Evolutionary conservation across 306 rosid genomes (phyloP).

Genomic region (Malus orientalis): DNA sequence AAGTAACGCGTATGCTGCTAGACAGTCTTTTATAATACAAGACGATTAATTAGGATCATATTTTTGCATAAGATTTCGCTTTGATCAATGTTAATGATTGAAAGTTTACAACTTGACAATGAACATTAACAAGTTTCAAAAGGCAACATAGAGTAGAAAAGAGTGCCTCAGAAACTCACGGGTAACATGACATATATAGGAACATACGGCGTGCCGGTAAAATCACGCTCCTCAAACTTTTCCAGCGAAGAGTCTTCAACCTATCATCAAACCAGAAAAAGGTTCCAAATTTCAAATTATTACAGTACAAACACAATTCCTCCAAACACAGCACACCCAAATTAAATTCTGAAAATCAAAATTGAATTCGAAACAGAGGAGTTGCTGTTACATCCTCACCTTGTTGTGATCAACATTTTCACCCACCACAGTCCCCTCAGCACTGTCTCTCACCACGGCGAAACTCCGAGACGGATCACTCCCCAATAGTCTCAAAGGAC

Average conservation of each 20-base stretch:
- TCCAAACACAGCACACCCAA: neutral
- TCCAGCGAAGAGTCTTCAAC: conserved; percentile 2
- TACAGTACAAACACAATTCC: neutral
- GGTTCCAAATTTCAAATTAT: neutral
- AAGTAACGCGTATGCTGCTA: no score
- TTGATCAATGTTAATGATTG: neutral
- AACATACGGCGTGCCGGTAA: conserved; percentile 62
- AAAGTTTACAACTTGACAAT: neutral
- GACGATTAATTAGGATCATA: neutral
- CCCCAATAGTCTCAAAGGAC: conserved; percentile 3
- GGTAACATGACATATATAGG: conserved; percentile 79
- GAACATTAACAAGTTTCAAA: neutral
- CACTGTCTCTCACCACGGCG: conserved; percentile 11
- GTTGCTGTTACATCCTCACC: neutral
- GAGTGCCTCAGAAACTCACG: conserved; percentile 32
- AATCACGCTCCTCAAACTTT: conserved; percentile 55
- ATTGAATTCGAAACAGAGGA: neutral
- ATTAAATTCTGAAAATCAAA: neutral
- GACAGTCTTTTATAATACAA: no score
- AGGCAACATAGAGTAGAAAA: neutral
- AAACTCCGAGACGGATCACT: conserved; percentile 3
- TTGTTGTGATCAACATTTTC: neutral
- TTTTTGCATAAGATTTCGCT: neutral
- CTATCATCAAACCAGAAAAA: conserved; percentile 2
- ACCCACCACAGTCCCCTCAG: conserved; percentile 5